Conservation (phyloP, 23 red algal species). For the Gracilariopsis chorda region DNA sequence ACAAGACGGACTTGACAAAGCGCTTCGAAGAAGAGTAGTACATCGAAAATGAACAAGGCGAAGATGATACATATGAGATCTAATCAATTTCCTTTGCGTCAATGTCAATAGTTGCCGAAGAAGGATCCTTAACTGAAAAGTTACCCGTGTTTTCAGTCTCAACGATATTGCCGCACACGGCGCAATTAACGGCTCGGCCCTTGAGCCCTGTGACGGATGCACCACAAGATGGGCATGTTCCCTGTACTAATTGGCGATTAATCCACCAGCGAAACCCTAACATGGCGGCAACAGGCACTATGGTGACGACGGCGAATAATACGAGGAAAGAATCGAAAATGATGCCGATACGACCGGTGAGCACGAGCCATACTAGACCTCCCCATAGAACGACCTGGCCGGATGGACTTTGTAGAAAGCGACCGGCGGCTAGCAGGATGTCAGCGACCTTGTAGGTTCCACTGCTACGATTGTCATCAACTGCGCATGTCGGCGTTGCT, state of each 20-base stretch:
- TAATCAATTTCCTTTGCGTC: slow-evolving; percentile 70
- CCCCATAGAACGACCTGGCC: slow-evolving; percentile 77
- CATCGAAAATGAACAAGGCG: background rate
- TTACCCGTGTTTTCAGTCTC: slow-evolving; percentile 45
- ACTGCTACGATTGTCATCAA: slow-evolving; percentile 21
- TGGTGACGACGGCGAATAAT: slow-evolving; percentile 65
- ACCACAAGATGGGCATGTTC: slow-evolving; percentile 70
- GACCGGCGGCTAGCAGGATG: slow-evolving; percentile 25
- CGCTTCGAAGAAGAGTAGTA: background rate
- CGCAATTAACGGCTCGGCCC: slow-evolving; percentile 63
- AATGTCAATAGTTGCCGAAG: slow-evolving; percentile 77
- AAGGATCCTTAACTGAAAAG: slow-evolving; percentile 74
- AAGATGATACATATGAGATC: background rate
- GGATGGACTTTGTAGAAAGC: slow-evolving; percentile 56
- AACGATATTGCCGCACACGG: slow-evolving; percentile 67
- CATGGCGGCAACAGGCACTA: slow-evolving; percentile 69
- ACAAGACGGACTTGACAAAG: no score
- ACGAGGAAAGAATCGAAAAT: slow-evolving; percentile 89
- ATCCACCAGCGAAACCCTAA: slow-evolving; percentile 86
- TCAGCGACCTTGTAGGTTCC: slow-evolving; percentile 37
- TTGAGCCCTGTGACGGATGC: slow-evolving; percentile 65
- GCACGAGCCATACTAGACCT: slow-evolving; percentile 79
- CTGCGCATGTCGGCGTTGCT: background rate
- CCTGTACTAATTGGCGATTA: slow-evolving; percentile 58
- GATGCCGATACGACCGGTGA: slow-evolving; percentile 79